phyloP scores from a whole-genome alignment of 2,329 filamentous ascomycete species.

The Dendryphion nanum region DNA sequence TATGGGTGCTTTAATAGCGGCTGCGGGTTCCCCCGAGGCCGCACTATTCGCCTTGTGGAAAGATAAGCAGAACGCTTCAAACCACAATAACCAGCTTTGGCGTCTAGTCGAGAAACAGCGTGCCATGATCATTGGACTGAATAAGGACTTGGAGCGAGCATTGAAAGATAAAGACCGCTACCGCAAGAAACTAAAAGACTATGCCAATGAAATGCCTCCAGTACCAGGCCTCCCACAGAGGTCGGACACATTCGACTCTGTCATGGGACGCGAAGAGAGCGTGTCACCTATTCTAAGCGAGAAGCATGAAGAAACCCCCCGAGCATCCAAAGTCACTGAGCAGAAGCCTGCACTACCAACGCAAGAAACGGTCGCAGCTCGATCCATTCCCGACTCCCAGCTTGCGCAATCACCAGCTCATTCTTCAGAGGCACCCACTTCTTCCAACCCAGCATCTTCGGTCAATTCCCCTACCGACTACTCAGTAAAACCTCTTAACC shows the following conservation, averaged over 20 bases:
- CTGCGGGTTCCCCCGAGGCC: slow-evolving; percentile 84
- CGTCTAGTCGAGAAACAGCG: slow-evolving; percentile 94
- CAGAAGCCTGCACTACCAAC: slow-evolving; percentile 21
- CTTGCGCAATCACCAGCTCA: slow-evolving; percentile 31
- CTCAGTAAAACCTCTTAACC: slow-evolving; percentile 28
- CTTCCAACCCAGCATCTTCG: slow-evolving; percentile 15
- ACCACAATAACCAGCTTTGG: slow-evolving; percentile 93
- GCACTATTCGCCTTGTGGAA: slow-evolving; percentile 85
- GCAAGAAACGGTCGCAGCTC: slow-evolving; percentile 15
- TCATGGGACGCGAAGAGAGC: slow-evolving; percentile 36
- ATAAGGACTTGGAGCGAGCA: slow-evolving; percentile 88
- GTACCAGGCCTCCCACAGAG: slow-evolving; percentile 33
- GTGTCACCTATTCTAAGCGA: slow-evolving; percentile 38
- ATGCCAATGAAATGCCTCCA: slow-evolving; percentile 49
- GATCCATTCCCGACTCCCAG: slow-evolving; percentile 28
- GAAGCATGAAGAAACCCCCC: slow-evolving; percentile 25
- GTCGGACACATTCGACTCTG: slow-evolving; percentile 32
- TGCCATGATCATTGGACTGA: slow-evolving; percentile 87
- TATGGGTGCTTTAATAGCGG: slow-evolving; percentile 73
- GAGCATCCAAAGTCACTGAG: slow-evolving; percentile 16
- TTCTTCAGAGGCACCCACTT: slow-evolving; percentile 20
- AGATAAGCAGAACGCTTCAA: slow-evolving; percentile 84
- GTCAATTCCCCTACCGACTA: slow-evolving; percentile 34
- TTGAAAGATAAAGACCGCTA: slow-evolving; percentile 95
- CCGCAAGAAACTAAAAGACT: slow-evolving; percentile 83